phyloP scores from a whole-genome alignment of 257 asterid genomes.

The Misopates orontium region DNA sequence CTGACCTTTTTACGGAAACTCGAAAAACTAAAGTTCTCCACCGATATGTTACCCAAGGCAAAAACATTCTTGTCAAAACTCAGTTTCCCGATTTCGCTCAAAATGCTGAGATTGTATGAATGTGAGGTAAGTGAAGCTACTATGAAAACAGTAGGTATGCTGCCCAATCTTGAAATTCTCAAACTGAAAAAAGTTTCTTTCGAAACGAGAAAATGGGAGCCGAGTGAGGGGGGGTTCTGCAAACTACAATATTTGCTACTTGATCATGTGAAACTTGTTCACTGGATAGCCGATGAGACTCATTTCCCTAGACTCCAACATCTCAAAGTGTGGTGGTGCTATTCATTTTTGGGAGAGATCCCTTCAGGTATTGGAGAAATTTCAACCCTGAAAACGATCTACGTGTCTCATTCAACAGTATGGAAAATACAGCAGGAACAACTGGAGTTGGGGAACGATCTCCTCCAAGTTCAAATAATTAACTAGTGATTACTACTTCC shows the following conservation, averaged over 20 bases:
- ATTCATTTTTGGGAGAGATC: conserved; percentile 15
- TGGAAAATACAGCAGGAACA: not conserved
- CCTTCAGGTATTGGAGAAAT: conserved; percentile 31
- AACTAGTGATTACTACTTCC: no score
- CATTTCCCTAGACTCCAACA: conserved; percentile 31
- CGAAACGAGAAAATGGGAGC: not conserved
- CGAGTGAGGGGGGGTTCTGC: conserved; percentile 14
- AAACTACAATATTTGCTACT: not conserved
- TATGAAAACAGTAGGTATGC: not conserved
- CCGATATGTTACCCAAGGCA: no score
- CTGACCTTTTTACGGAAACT: not conserved
- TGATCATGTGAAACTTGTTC: conserved; percentile 7
- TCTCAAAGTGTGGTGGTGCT: conserved; percentile 26
- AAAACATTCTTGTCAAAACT: not conserved
- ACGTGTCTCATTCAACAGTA: conserved; percentile 29
- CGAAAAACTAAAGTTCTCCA: not conserved
- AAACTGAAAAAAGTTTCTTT: not conserved
- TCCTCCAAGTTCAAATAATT: no score
- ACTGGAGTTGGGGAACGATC: no score
- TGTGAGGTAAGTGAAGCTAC: not conserved
- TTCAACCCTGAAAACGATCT: conserved; percentile 28
- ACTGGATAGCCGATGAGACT: conserved; percentile 25
- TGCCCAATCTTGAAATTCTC: conserved; percentile 24
- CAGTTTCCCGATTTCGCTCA: not conserved
- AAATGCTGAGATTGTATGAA: not conserved